Conservation (phyloP, 2,329 filamentous ascomycete genomes). For the Fusarium protoensiforme region DNA sequence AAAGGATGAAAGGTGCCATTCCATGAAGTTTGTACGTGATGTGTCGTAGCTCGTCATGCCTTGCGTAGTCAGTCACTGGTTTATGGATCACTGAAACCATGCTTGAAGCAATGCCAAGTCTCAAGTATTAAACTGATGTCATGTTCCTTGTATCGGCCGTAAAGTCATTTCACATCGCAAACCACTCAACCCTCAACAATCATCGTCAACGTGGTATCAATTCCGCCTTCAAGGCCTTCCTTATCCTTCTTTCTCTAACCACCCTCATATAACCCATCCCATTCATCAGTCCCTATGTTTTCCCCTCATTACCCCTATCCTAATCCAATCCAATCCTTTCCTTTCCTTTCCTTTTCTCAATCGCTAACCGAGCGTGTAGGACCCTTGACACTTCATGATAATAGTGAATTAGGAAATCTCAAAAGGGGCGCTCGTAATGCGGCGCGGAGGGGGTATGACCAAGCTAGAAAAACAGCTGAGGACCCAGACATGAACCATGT, state of each 20-base stretch:
- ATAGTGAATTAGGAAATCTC: conserved; percentile 3
- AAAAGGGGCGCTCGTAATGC: conserved; percentile 14
- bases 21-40: not conserved
- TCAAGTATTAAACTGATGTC: not conserved
- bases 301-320: conserved; percentile 7
- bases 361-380: not conserved
- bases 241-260: conserved; percentile 24
- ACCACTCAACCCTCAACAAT: not conserved
- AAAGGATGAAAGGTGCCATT: conserved; percentile 34
- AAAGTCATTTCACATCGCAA: not conserved
- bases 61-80: not conserved
- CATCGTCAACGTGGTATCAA: conserved; percentile 41
- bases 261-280: conserved; percentile 6
- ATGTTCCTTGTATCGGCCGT: not conserved
- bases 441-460: conserved; percentile 32
- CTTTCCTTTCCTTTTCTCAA: not conserved
- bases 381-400: conserved; percentile 1
- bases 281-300: conserved; percentile 5
- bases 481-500: conserved; percentile 14
- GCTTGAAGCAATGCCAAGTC: not conserved
- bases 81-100: not conserved
- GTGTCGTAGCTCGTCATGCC: not conserved
- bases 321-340: conserved; percentile 11
- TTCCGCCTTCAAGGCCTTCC: conserved; percentile 26
- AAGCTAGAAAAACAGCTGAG: conserved; percentile 15